Percentiles rank a stretch among this genome's conserved stretches.
Conservation (phyloP, 2,329 filamentous ascomycete species). For the Penicillium sp. region DNA sequence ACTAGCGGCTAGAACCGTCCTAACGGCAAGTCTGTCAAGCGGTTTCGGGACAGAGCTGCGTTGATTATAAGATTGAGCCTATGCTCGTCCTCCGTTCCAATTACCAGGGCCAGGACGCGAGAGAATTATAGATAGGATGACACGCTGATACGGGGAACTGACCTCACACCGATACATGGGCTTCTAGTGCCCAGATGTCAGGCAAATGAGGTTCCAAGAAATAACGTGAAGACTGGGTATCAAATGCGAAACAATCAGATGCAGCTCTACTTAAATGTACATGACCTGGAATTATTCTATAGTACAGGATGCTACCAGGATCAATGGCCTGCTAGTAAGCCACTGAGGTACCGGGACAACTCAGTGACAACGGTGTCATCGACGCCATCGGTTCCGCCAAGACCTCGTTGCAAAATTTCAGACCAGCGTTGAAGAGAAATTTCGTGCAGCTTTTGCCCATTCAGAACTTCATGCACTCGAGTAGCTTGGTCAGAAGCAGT, state of each 20-base stretch:
- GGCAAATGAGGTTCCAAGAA: neutral
- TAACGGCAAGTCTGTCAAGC: neutral
- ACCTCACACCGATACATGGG: neutral
- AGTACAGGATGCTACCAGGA: conserved; percentile 3
- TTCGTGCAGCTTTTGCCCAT: conserved; percentile 50
- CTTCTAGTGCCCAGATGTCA: neutral
- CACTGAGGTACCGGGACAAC: conserved; percentile 28
- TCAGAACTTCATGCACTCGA: conserved; percentile 32
- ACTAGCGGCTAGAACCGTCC: neutral
- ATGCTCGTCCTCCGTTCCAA: neutral
- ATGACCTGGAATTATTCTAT: neutral
- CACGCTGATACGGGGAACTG: neutral
- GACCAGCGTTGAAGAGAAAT: conserved; percentile 37
- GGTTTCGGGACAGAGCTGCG: neutral
- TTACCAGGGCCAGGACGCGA: neutral
- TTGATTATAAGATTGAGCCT: neutral
- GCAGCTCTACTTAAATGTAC: neutral
- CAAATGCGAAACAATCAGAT: neutral
- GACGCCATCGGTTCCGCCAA: conserved; percentile 14
- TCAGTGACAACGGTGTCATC: conserved; percentile 17
- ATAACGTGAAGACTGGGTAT: neutral
- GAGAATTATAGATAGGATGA: neutral
- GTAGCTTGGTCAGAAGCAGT: conserved; percentile 35
- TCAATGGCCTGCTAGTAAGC: conserved; percentile 25
- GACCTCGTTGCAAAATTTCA: conserved; percentile 20